A percentile compares a stretch with the other conserved stretches of the same genome.
Evolutionary conservation across 1,284 basidiomycete genomes (phyloP).

Genomic region (Cutaneotrichosporon spelunceum): DNA sequence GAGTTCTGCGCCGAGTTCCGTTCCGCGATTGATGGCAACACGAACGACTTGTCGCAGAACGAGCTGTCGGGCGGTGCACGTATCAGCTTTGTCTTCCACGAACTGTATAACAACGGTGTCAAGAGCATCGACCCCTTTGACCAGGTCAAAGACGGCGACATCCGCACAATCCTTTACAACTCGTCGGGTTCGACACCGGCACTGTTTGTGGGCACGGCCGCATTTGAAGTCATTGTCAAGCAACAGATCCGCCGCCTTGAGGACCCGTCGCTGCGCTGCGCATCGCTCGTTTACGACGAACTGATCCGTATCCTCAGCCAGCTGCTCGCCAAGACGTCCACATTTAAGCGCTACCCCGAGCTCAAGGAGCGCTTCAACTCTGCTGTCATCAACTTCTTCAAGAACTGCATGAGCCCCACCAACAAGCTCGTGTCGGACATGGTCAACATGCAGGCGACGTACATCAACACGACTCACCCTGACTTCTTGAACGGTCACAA

Average conservation of each 20-base stretch:
- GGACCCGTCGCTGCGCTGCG: conserved; percentile 89
- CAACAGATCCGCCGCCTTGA: conserved; percentile 96
- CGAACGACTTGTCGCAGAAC: conserved; percentile 88
- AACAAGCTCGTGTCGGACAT: conserved; percentile 91
- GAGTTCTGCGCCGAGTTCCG: conserved; percentile 97
- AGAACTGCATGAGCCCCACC: conserved; percentile 86
- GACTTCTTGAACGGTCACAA: conserved; percentile 97
- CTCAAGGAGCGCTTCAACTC: conserved; percentile 90
- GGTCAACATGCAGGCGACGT: conserved; percentile 93
- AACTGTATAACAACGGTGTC: conserved; percentile 93
- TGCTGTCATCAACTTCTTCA: conserved; percentile 95
- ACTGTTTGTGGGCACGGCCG: conserved; percentile 91
- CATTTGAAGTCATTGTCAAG: conserved; percentile 97
- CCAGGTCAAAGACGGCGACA: conserved; percentile 96
- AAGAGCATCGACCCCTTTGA: conserved; percentile 96
- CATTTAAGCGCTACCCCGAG: conserved; percentile 91
- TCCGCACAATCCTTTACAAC: conserved; percentile 92
- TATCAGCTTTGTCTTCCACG: conserved; percentile 98
- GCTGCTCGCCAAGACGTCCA: conserved; percentile 80
- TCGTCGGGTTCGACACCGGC: conserved; percentile 95
- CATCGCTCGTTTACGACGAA: conserved; percentile 92
- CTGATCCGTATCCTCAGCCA: conserved; percentile 92
- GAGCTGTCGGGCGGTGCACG: conserved; percentile 95
- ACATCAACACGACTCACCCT: conserved; percentile 83
- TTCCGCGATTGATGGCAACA: conserved; percentile 93